Percentiles rank a stretch among this genome's conserved stretches.
Evolutionary conservation across 2,329 filamentous ascomycete genomes (phyloP).

Genomic region (Aspergillus novofumigatus): DNA sequence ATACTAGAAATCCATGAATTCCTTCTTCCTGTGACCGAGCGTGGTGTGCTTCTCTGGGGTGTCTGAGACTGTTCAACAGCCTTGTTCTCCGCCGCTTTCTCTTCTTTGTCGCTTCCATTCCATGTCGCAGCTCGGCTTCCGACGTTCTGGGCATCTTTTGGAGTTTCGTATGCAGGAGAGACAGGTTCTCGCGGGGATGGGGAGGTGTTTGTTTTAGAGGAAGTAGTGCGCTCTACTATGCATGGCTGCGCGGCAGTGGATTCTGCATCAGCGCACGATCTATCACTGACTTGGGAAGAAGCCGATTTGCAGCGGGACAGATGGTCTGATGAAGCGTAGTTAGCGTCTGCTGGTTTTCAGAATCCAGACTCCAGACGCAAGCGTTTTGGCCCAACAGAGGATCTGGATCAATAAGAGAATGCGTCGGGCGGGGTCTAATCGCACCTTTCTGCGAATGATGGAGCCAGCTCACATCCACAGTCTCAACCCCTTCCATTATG

Average conservation of each 20-base stretch:
- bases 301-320: slow-evolving; percentile 35
- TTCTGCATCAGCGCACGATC: slow-evolving; percentile 20
- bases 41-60: slow-evolving; percentile 24
- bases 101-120: slow-evolving; percentile 14
- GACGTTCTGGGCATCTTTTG: slow-evolving; percentile 14
- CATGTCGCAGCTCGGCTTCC: slow-evolving; percentile 8
- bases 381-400: neutral
- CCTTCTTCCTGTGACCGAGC: slow-evolving; percentile 49
- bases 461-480: slow-evolving; percentile 88
- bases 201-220: slow-evolving; percentile 19
- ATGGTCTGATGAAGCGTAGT: slow-evolving; percentile 23
- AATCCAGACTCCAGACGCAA: slow-evolving; percentile 7
- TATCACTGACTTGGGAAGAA: slow-evolving; percentile 29
- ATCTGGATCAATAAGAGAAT: neutral
- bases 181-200: slow-evolving; percentile 14
- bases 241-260: slow-evolving; percentile 12
- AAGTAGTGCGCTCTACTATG: slow-evolving; percentile 20
- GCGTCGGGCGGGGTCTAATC: slow-evolving; percentile 21
- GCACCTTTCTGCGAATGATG: slow-evolving; percentile 78
- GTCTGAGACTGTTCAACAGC: slow-evolving; percentile 15
- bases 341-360: slow-evolving; percentile 4
- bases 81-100: slow-evolving; percentile 21
- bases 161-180: slow-evolving; percentile 7
- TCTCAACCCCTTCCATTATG: slow-evolving; percentile 74
- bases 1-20: slow-evolving; percentile 92